A percentile compares a stretch with the other conserved stretches of the same genome.
These are phyloP conservation scores for Tetracentron sinense DNA, from an alignment of 164 flowering plant species.

Conservation along the genomic window DNA sequence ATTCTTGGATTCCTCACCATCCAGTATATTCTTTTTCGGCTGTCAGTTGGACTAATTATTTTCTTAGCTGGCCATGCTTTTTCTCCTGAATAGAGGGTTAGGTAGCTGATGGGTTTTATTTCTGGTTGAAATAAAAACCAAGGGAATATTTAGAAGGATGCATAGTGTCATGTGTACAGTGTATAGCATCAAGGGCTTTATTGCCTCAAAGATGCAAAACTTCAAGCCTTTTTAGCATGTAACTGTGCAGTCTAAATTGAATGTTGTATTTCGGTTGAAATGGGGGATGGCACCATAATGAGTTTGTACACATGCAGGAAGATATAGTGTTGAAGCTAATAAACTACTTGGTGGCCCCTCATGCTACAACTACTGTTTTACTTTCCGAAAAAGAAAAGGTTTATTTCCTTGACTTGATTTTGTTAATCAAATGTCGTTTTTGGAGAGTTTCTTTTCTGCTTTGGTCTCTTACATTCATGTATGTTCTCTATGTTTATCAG, in stretches of 20 bases:
- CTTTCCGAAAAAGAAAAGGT: conserved; percentile 84
- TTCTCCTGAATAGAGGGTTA: not conserved
- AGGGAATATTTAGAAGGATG: not conserved
- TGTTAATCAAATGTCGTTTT: not conserved
- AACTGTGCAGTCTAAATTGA: not conserved
- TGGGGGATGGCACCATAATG: not conserved
- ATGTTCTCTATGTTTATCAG: conserved; percentile 26
- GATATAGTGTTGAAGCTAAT: conserved; percentile 68
- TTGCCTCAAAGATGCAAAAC: not conserved
- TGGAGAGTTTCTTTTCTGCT: not conserved
- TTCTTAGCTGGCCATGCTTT: not conserved
- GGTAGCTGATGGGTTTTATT: not conserved
- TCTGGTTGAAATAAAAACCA: not conserved
- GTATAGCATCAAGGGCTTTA: not conserved
- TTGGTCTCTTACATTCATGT: not conserved
- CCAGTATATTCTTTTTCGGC: not conserved
- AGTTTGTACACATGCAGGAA: conserved; percentile 53
- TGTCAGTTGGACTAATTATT: not conserved
- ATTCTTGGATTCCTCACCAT: not conserved
- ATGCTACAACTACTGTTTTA: conserved; percentile 57
- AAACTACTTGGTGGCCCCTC: conserved; percentile 80
- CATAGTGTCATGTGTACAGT: not conserved
- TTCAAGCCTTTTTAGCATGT: not conserved
- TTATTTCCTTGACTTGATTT: conserved; percentile 7
- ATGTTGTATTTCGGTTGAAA: not conserved